These are phyloP conservation scores for Puccinia sorghi DNA, from an alignment of 1,284 basidiomycete genomes.

Conservation along the genomic window DNA sequence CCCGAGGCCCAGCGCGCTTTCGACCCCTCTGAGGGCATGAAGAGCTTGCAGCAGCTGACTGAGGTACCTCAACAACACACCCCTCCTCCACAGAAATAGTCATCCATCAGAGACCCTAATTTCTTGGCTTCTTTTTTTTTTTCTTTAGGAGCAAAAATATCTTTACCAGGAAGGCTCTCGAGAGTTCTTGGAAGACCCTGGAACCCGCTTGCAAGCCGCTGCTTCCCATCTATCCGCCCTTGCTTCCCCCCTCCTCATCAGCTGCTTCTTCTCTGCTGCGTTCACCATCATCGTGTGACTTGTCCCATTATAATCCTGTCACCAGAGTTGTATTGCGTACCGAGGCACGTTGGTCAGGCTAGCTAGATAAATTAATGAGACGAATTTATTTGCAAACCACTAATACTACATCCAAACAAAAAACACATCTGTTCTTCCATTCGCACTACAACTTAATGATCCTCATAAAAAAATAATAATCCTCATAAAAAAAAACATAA, in stretches of 20 bases:
- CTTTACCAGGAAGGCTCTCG: constrained; percentile 12
- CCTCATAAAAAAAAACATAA: too few relatives aligned
- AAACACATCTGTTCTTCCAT: too few relatives aligned
- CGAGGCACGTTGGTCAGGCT: too few relatives aligned
- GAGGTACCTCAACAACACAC: background rate
- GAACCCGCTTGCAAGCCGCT: background rate
- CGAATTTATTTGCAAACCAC: too few relatives aligned
- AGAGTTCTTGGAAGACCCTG: constrained; percentile 22
- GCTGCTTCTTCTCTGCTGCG: background rate
- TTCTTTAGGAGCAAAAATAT: constrained; percentile 9
- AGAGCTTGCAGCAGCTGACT: constrained; percentile 21
- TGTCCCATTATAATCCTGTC: too few relatives aligned
- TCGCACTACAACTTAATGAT: too few relatives aligned
- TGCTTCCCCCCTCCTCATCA: background rate
- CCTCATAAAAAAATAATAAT: too few relatives aligned
- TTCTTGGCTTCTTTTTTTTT: background rate
- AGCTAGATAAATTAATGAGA: too few relatives aligned
- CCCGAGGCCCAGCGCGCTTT: constrained; percentile 32
- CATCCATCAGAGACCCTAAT: background rate
- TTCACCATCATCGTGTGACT: too few relatives aligned
- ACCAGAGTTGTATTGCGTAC: too few relatives aligned
- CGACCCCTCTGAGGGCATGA: constrained; percentile 39
- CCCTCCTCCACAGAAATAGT: background rate
- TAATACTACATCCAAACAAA: too few relatives aligned
- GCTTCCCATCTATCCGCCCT: background rate